phyloP scores from a whole-genome alignment of 768 basidiomycete genomes.

The Panus rudis region DNA sequence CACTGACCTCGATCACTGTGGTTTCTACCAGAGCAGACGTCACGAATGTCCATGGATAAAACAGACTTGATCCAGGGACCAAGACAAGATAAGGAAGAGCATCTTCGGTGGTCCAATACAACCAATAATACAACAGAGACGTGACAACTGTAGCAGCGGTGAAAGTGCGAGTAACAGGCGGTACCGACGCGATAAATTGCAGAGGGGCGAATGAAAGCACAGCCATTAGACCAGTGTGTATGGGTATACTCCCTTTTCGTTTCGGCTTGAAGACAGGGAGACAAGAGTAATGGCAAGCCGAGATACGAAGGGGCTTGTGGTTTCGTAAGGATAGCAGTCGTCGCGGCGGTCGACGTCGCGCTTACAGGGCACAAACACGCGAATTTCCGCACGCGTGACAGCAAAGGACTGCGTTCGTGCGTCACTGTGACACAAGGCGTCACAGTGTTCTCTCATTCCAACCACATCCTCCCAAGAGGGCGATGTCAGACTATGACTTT shows the following conservation, averaged over 20 bases:
- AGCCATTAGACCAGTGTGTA: no score
- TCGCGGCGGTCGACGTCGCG: no score
- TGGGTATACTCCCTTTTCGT: conserved; percentile 1
- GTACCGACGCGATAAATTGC: conserved; percentile 61
- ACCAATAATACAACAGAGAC: conserved; percentile 58
- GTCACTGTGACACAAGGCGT: no score
- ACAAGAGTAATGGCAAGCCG: no score
- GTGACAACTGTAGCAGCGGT: conserved; percentile 52
- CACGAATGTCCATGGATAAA: conserved; percentile 91
- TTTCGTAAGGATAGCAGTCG: no score
- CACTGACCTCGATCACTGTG: conserved; percentile 72
- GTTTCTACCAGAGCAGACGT: conserved; percentile 86
- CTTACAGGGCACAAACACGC: no score
- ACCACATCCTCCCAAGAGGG: conserved; percentile 9
- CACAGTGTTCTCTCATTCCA: no score
- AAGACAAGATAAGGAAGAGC: conserved; percentile 65
- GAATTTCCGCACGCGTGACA: no score
- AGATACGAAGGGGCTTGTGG: no score
- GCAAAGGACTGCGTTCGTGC: no score
- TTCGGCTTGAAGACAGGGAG: background rate
- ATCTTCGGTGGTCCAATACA: conserved; percentile 44
- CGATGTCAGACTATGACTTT: conserved; percentile 82
- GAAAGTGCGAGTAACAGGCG: conserved; percentile 72
- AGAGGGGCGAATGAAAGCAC: conserved; percentile 62
- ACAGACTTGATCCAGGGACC: conserved; percentile 73